Evolutionary conservation across 176 grass and related monocot genomes (phyloP).

Genomic region (Alloteropsis semialata): DNA sequence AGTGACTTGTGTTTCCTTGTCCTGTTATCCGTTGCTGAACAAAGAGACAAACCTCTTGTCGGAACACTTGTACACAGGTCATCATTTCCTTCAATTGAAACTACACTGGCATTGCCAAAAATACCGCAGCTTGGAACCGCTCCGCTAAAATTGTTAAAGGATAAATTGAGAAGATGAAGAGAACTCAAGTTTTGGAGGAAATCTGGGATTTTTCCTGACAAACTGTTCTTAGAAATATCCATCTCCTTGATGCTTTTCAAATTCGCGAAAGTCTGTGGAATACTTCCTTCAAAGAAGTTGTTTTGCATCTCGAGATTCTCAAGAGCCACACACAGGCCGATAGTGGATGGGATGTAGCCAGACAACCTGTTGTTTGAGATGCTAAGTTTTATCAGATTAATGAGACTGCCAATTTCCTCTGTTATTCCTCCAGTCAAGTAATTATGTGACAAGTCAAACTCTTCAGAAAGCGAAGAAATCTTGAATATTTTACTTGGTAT

Average conservation of each 20-base stretch:
- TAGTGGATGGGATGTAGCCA: slow-evolving; percentile 30
- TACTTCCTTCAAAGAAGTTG: slow-evolving; percentile 47
- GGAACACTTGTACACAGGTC: too few relatives aligned
- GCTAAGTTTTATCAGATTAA: slow-evolving; percentile 8
- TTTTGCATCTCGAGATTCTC: slow-evolving; percentile 46
- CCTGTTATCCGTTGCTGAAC: neutral
- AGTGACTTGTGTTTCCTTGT: neutral
- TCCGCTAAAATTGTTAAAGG: slow-evolving; percentile 47
- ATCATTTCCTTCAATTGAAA: too few relatives aligned
- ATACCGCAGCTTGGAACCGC: too few relatives aligned
- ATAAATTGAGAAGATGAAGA: slow-evolving; percentile 40
- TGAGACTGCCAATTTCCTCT: slow-evolving; percentile 32
- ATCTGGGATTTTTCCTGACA: slow-evolving; percentile 38
- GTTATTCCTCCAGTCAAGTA: slow-evolving; percentile 35
- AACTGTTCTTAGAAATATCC: slow-evolving; percentile 51
- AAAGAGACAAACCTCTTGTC: neutral
- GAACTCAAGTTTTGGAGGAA: slow-evolving; percentile 23
- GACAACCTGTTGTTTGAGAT: slow-evolving; percentile 47
- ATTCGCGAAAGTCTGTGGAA: slow-evolving; percentile 38
- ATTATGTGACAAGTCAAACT: slow-evolving; percentile 58
- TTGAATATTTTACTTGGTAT: slow-evolving; percentile 44
- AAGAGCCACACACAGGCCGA: slow-evolving; percentile 30
- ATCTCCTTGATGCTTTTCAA: slow-evolving; percentile 27
- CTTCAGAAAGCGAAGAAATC: slow-evolving; percentile 1
- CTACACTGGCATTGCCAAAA: too few relatives aligned